Evolutionary conservation across 495 filamentous ascomycete species (phyloP).

Genomic region (Diplogelasinospora grovesii): DNA sequence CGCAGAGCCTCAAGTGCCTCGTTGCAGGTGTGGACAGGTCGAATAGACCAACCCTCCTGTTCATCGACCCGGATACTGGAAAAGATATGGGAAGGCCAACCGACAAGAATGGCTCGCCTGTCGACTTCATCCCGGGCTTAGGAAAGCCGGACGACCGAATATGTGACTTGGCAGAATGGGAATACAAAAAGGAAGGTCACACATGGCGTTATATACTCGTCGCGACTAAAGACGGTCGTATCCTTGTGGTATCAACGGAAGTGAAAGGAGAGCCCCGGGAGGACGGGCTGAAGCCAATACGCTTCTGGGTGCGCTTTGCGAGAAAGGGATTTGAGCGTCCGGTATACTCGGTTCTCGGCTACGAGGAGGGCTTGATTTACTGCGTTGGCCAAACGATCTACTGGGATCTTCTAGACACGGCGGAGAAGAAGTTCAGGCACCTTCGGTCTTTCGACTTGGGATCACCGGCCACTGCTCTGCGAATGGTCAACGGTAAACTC

Average conservation of each 20-base stretch:
- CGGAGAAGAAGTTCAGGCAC: constrained; percentile 36
- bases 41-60: constrained; percentile 32
- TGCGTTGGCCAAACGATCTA: constrained; percentile 35
- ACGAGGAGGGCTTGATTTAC: constrained; percentile 39
- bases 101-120: constrained; percentile 23
- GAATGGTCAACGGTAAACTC: constrained; percentile 33
- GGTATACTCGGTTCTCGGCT: constrained; percentile 36
- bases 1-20: constrained; percentile 41
- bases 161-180: constrained; percentile 40
- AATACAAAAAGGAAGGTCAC: constrained; percentile 29
- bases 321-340: constrained; percentile 30
- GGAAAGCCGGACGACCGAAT: constrained; percentile 35
- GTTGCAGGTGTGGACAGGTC: constrained; percentile 42
- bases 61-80: constrained; percentile 44
- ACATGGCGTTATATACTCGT: constrained; percentile 43
- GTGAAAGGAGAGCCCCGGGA: constrained; percentile 10
- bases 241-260: constrained; percentile 38
- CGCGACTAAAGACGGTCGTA: constrained; percentile 30
- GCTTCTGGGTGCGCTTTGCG: constrained; percentile 39
- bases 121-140: constrained; percentile 35
- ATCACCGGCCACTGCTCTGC: constrained; percentile 37
- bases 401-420: constrained; percentile 39
- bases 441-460: constrained; percentile 31
- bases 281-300: constrained; percentile 19
- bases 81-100: constrained; percentile 34